Conservation (phyloP, 2,329 filamentous ascomycete species). For the Ascochyta viciae-villosae region DNA sequence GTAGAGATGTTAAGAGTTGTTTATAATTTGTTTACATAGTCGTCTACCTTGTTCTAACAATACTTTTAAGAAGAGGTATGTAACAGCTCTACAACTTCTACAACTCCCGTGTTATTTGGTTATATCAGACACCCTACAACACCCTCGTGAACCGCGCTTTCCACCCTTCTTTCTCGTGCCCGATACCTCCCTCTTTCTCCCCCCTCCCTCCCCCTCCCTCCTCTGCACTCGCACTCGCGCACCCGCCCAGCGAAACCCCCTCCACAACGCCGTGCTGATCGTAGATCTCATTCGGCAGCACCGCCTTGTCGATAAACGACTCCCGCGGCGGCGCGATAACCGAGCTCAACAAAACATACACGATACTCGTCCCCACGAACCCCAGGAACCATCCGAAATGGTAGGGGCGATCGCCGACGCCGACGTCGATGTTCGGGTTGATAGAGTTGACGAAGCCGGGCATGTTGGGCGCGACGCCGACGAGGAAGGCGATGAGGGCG, state of each 20-base stretch:
- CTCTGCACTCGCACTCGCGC: constrained; percentile 18
- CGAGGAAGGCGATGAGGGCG: constrained; percentile 63
- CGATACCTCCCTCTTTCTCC: constrained; percentile 32
- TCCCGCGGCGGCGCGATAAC: constrained; percentile 57
- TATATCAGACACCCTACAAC: constrained; percentile 36
- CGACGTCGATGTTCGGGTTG: constrained; percentile 50
- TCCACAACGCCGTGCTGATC: constrained; percentile 42
- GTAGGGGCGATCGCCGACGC: constrained; percentile 63
- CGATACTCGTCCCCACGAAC: constrained; percentile 62
- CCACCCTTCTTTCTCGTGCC: constrained; percentile 25
- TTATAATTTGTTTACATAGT: no score
- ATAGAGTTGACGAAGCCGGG: constrained; percentile 61
- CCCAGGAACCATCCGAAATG: constrained; percentile 72
- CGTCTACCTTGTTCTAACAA: no score
- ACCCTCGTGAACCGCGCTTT: constrained; percentile 44
- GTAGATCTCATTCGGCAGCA: constrained; percentile 50
- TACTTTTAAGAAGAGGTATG: no score
- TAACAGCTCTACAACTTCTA: no score
- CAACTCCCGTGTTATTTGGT: no score
- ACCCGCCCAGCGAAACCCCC: constrained; percentile 33
- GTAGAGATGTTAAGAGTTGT: no score
- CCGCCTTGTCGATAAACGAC: constrained; percentile 54
- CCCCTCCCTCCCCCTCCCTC: constrained; percentile 22
- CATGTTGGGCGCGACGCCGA: constrained; percentile 63
- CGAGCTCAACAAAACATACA: constrained; percentile 62